phyloP scores from a whole-genome alignment of 2,329 filamentous ascomycete species.

The Alternaria triticina region DNA sequence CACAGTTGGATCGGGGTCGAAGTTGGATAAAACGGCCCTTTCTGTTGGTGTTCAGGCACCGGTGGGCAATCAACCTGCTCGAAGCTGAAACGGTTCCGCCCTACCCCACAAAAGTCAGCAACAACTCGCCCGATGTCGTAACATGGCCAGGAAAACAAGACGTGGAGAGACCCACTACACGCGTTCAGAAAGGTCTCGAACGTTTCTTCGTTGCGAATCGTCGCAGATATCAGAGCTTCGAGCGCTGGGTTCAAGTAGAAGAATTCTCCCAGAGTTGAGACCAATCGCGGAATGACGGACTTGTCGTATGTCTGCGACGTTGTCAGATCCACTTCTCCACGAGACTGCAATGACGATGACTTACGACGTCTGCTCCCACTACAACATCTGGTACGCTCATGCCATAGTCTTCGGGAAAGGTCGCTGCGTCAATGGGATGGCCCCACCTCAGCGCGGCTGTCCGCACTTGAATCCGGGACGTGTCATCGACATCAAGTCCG shows the following conservation, averaged over 20 bases:
- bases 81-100: conserved; percentile 45
- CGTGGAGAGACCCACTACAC: conserved; percentile 58
- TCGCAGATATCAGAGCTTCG: conserved; percentile 71
- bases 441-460: conserved; percentile 71
- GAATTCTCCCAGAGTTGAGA: conserved; percentile 69
- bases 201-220: conserved; percentile 73
- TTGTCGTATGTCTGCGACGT: conserved; percentile 70
- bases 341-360: conserved; percentile 25
- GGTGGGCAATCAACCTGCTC: conserved; percentile 40
- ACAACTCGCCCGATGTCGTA: conserved; percentile 31
- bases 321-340: conserved; percentile 20
- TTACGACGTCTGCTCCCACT: conserved; percentile 74
- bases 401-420: conserved; percentile 62
- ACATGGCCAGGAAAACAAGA: conserved; percentile 21
- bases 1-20: conserved; percentile 66
- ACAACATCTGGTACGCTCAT: conserved; percentile 65
- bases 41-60: conserved; percentile 53
- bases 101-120: conserved; percentile 49
- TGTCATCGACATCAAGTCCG: conserved; percentile 59
- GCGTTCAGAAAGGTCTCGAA: conserved; percentile 68
- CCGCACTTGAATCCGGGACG: conserved; percentile 42
- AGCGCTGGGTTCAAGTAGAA: conserved; percentile 63
- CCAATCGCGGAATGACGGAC: conserved; percentile 66
- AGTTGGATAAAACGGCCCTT: conserved; percentile 70
- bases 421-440: conserved; percentile 62